These are phyloP conservation scores for Blastocystis sp. DNA, from an alignment of 352 stramenopile genomes.

Conservation along the genomic window DNA sequence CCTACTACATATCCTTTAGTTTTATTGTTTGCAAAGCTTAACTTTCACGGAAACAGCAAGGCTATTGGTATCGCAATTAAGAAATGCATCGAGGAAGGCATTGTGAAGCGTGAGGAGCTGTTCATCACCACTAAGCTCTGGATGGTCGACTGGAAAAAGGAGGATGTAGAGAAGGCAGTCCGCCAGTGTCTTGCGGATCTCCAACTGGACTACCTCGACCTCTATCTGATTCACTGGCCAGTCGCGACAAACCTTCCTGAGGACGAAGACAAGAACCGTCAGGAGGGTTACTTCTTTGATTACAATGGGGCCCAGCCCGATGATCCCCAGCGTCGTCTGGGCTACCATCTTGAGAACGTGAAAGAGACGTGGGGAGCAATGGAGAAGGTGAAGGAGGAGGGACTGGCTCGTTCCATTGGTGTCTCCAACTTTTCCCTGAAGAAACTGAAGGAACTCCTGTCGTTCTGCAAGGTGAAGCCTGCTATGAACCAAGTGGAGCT, in stretches of 20 bases:
- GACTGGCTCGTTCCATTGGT: constrained; percentile 72
- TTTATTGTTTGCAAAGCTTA: neutral
- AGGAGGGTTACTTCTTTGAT: constrained; percentile 33
- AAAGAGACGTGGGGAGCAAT: constrained; percentile 65
- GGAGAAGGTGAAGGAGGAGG: constrained; percentile 73
- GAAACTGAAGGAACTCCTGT: constrained; percentile 70
- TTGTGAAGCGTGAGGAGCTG: constrained; percentile 73
- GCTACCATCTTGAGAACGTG: constrained; percentile 63
- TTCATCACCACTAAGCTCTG: constrained; percentile 78
- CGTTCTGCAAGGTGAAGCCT: constrained; percentile 67
- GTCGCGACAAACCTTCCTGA: constrained; percentile 67
- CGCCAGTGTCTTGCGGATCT: constrained; percentile 72
- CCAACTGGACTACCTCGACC: constrained; percentile 74
- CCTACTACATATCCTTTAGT: neutral
- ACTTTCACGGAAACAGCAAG: constrained; percentile 69
- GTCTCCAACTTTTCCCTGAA: constrained; percentile 74
- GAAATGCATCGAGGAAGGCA: constrained; percentile 68
- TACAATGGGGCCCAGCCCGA: constrained; percentile 2
- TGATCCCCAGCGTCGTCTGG: constrained; percentile 29
- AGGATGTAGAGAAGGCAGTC: constrained; percentile 71
- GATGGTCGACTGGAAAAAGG: constrained; percentile 69
- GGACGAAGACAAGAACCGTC: constrained; percentile 46
- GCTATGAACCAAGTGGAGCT: constrained; percentile 74
- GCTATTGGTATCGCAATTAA: constrained; percentile 69
- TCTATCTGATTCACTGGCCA: constrained; percentile 77